Conservation (phyloP, 306 rosid species). For the Vigna angularis region DNA sequence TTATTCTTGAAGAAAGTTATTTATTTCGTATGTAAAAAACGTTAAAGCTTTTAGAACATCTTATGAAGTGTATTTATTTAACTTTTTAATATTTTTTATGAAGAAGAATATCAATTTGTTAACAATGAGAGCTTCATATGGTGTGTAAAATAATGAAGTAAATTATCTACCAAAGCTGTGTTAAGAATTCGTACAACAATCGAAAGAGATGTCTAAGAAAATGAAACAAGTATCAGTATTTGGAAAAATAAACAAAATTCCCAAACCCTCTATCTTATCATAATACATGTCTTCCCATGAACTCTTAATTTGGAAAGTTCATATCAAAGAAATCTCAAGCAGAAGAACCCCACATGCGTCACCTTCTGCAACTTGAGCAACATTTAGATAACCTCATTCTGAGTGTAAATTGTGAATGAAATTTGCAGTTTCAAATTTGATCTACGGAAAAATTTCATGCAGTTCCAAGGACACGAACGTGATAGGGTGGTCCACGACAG, state of each 20-base stretch:
- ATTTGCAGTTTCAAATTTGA: slow-evolving; percentile 37
- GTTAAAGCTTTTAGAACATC: not conserved
- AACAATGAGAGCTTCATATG: not conserved
- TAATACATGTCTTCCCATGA: slow-evolving; percentile 37
- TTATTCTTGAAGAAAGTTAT: no score
- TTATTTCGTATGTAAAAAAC: no score
- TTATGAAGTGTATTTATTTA: not conserved
- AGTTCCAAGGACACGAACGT: slow-evolving; percentile 72
- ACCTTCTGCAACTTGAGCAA: slow-evolving; percentile 13
- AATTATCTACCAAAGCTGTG: not conserved
- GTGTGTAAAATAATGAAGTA: not conserved
- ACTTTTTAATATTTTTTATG: not conserved
- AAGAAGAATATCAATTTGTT: not conserved
- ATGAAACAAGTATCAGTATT: slow-evolving; percentile 2
- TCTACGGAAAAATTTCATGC: slow-evolving; percentile 45
- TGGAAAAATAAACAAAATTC: slow-evolving; percentile 22
- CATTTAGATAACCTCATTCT: slow-evolving; percentile 21
- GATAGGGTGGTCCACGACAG: slow-evolving; percentile 95
- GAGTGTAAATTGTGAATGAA: slow-evolving; percentile 32
- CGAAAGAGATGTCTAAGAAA: not conserved
- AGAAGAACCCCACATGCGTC: slow-evolving; percentile 22
- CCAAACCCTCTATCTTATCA: slow-evolving; percentile 20
- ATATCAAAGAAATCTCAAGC: slow-evolving; percentile 30
- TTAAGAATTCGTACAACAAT: not conserved
- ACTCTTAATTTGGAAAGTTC: slow-evolving; percentile 41